These are phyloP conservation scores for Gossypium stocksii DNA, from an alignment of 345 rosid species.

Conservation along the genomic window DNA sequence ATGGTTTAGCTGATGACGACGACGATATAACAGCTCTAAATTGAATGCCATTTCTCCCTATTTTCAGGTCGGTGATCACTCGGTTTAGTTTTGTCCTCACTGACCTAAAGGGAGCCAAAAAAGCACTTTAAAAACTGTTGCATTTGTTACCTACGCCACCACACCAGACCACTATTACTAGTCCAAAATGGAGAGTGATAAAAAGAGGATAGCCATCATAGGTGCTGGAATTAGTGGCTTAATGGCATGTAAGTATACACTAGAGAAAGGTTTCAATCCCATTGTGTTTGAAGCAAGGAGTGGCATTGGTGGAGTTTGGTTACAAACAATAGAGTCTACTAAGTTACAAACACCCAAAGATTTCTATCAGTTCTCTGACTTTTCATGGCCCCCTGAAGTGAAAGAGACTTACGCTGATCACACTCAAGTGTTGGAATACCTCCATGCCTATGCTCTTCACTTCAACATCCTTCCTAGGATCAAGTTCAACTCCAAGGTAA, in stretches of 20 bases:
- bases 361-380: conserved; percentile 40
- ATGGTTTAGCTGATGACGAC: neutral
- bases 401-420: conserved; percentile 34
- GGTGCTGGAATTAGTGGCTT: conserved; percentile 49
- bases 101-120: neutral
- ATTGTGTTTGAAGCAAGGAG: conserved; percentile 28
- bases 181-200: conserved; percentile 2
- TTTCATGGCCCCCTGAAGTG: conserved; percentile 31
- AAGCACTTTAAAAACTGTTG: neutral
- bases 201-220: conserved; percentile 32
- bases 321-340: conserved; percentile 31
- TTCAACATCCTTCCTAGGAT: conserved; percentile 30
- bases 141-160: neutral
- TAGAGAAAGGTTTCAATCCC: conserved; percentile 30
- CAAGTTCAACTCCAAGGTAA: conserved; percentile 29
- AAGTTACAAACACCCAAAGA: conserved; percentile 38
- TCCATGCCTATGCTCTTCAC: conserved; percentile 25
- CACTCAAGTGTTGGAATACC: conserved; percentile 29
- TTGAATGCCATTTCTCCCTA: neutral
- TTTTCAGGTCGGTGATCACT: neutral
- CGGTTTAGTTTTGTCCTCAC: conserved; percentile 9
- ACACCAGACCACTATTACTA: neutral
- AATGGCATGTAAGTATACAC: conserved; percentile 31
- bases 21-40: neutral
- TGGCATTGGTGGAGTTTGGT: conserved; percentile 36